phyloP scores from a whole-genome alignment of 352 stramenopile species.

The Phytopythium oedochilum region DNA sequence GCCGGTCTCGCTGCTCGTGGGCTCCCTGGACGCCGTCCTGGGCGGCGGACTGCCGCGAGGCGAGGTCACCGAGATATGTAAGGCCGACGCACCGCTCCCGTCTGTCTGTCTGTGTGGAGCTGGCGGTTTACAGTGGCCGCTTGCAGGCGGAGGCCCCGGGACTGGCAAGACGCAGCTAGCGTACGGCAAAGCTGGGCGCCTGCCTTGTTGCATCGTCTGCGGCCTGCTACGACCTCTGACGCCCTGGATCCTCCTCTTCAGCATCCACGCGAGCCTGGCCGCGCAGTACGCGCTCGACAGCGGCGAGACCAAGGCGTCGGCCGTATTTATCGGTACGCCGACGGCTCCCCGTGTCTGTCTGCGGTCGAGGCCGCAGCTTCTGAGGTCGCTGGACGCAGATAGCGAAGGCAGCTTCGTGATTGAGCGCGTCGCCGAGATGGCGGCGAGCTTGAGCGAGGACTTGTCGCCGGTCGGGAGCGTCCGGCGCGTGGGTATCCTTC shows the following conservation, averaged over 20 bases:
- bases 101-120: too few species aligned
- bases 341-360: too few species aligned
- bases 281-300: conserved; percentile 32
- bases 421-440: conserved; percentile 85
- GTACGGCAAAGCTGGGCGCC: conserved; percentile 25
- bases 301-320: conserved; percentile 13
- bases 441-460: conserved; percentile 71
- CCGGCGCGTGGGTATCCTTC: background rate
- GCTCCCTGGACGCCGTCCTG: conserved; percentile 49
- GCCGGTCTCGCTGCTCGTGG: conserved; percentile 39
- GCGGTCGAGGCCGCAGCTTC: too few species aligned
- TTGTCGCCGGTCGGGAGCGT: conserved; percentile 23
- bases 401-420: conserved; percentile 91
- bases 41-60: conserved; percentile 58
- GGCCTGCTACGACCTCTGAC: too few species aligned
- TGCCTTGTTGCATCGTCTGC: too few species aligned
- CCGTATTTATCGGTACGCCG: conserved; percentile 73
- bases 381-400: too few species aligned
- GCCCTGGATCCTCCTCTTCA: conserved; percentile 5
- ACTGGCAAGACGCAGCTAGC: conserved; percentile 76
- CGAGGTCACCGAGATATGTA: conserved; percentile 81
- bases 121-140: too few species aligned
- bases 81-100: background rate
- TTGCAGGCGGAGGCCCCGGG: conserved; percentile 56
- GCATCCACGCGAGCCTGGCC: conserved; percentile 65